Evolutionary conservation across 352 stramenopile genomes (phyloP), one percentile per base, ranked within the genome.

Genomic region (Phytophthora agathidicida): DNA sequence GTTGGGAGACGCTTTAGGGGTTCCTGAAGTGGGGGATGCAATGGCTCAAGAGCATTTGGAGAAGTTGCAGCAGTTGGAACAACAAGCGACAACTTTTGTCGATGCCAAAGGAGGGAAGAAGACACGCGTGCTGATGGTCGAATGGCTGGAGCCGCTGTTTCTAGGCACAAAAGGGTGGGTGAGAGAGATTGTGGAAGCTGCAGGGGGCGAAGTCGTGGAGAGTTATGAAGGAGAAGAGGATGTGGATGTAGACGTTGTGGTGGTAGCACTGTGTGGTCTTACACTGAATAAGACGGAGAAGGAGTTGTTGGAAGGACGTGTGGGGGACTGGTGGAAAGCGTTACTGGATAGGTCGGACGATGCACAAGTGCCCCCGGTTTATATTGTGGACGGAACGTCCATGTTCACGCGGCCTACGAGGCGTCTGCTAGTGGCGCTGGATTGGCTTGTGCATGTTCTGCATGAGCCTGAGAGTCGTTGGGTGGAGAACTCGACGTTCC

Each of bases 131-230:
- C 36, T 88, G 20, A 67, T 91, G 56, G 65, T 91, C 36, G 82
- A 91, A 61, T 91, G 82, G 82, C 68, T 88, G n/a, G 75, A 89
- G 19, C 82, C 82, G 31, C 51, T 91, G 33, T 89, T 89, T 22
- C 48, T 89, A 10, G 82, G 75, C 22, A 80, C 72, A 3, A 72
- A 75, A 39, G 77, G 82, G 10, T 91, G 82, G 82, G 86, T 87
- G 67, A 66, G 74, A 23, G 79, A 91, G 50, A 82, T 91, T 23
- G 65, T 91, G 6, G 63, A 74, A 28, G 60, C 67, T 36, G 77
- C 73, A n/a, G 77, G 76, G 16, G 69, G 66, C 13, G 13, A 69
- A 5, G 60, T 82, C 24, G 62, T 75, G 8, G 71, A 85, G 61
- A 62, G 22, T 10, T 5, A 72, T 19, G 54, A 70, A 23, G 38